Base-by-base conservation (phyloP, 2,329 filamentous ascomycete species). In the Neophaeococcomyces aloes region DNA sequence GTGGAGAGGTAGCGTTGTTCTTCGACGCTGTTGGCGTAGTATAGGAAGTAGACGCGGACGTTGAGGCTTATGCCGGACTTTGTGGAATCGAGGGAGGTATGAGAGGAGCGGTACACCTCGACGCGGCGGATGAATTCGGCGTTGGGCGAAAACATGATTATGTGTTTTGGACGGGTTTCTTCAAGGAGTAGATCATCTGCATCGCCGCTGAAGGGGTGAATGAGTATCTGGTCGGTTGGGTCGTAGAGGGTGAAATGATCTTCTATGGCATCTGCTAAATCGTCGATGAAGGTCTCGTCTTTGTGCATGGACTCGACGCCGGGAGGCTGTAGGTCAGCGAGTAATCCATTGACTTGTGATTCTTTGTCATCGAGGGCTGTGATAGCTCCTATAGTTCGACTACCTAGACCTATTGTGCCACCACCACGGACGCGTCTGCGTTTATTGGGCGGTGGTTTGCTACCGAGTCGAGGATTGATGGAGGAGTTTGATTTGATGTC, bases 111-210 rank as follows among this genome's bases (percentile, higher is more conserved):
- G 64, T 96, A 98, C 2, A 96, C 88, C 61, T 98, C 91, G 15
- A 98, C 83, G 29, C 89, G 75, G 11, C 91, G 79, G 57, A 96
- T 94, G 61, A 98, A 98, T 2, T 89, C 81, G 2, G 89, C 79
- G 53, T 96, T 87, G 1, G 91, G 89, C 60, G 96, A 91, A 63
- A 95, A 98, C 91, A 98, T 96, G 66, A 98, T 83, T 47, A 98
- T 86, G 62, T 95, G 95, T 48, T 85, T 80, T 27, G 91, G 91
- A 57, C 85, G 87, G 46, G 91, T 74, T 64, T 98, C 91, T 61
- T 98, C 89, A 1, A 98, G 74, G n/a, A 96, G 75, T 60, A 94
- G 86, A 59, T 96, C 91, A 61, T 98, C 91, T 68, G 89, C 83
- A 59, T 96, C 91, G 8, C 88, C 88, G 47, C 94, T 87, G 60